A percentile compares a stretch with the other conserved stretches of the same genome.
Evolutionary conservation across 2,329 filamentous ascomycete genomes (phyloP).

Genomic region (Trichoderma simmonsii): DNA sequence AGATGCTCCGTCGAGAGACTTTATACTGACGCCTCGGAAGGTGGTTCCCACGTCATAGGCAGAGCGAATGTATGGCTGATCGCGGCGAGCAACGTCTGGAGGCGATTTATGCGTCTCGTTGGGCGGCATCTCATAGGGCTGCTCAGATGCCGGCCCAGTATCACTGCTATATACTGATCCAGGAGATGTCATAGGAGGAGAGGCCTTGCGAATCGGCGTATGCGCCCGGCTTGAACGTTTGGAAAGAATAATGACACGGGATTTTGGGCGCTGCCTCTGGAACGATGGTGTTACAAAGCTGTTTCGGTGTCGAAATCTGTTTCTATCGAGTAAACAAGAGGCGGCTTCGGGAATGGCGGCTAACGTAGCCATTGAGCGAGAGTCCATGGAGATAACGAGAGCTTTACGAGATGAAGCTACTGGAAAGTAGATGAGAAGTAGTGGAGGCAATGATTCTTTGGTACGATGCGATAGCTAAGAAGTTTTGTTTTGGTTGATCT

Average conservation of each 20-base stretch:
- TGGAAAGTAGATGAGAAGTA: conserved; percentile 24
- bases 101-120: not conserved
- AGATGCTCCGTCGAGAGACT: not conserved
- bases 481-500: conserved; percentile 1
- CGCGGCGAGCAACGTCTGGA: not conserved
- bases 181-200: not conserved
- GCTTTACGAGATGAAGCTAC: conserved; percentile 25
- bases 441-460: conserved; percentile 17
- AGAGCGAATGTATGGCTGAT: not conserved
- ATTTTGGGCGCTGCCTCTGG: conserved; percentile 25
- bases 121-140: not conserved
- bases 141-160: not conserved
- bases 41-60: not conserved
- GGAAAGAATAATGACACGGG: conserved; percentile 29
- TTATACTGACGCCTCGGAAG: not conserved
- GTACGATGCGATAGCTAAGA: conserved; percentile 19
- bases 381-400: conserved; percentile 3
- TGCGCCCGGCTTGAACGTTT: conserved; percentile 27
- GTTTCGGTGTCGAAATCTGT: conserved; percentile 16
- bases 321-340: conserved; percentile 22
- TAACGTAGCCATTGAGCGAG: conserved; percentile 29
- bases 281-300: conserved; percentile 21
- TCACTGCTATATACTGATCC: not conserved
- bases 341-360: conserved; percentile 29
- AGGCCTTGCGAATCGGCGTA: conserved; percentile 16